Conservation (phyloP, 805 yeast species). For the Candida nitratophila region DNA sequence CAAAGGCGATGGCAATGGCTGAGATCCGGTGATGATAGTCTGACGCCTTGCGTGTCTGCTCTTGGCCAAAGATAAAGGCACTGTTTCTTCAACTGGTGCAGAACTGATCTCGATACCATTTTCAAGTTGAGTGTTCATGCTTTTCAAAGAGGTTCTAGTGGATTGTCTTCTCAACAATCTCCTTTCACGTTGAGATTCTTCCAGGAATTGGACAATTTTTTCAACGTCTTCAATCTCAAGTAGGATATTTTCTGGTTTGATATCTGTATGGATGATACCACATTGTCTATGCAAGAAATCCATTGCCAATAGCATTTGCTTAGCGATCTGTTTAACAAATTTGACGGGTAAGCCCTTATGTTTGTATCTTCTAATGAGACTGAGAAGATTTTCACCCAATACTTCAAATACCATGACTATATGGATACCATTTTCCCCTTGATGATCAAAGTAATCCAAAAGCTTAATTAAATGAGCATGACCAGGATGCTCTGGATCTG, state of each 20-base stretch:
- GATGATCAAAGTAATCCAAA: constrained; percentile 77
- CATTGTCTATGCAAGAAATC: constrained; percentile 56
- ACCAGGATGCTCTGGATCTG: constrained; percentile 68
- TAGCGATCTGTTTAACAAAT: constrained; percentile 51
- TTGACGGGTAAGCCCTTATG: constrained; percentile 42
- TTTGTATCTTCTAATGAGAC: constrained; percentile 69
- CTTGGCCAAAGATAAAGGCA: constrained; percentile 9
- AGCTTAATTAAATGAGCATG: constrained; percentile 74
- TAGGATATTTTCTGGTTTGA: constrained; percentile 67
- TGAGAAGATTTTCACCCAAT: constrained; percentile 85
- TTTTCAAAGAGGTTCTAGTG: constrained; percentile 5
- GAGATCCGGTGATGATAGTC: constrained; percentile 82
- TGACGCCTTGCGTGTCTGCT: constrained; percentile 50
- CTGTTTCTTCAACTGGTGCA: neutral
- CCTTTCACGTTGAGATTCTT: constrained; percentile 31
- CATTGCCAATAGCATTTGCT: constrained; percentile 46
- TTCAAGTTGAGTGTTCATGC: neutral
- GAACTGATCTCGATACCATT: neutral
- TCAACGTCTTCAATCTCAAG: constrained; percentile 49
- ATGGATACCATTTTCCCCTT: constrained; percentile 89
- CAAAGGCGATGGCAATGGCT: constrained; percentile 86
- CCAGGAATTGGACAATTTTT: constrained; percentile 38
- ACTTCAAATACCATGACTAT: constrained; percentile 97
- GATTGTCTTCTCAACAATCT: constrained; percentile 23
- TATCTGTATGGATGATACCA: constrained; percentile 68